Conservation (phyloP, 257 asterid genomes). For the Nicotiana undulata region DNA sequence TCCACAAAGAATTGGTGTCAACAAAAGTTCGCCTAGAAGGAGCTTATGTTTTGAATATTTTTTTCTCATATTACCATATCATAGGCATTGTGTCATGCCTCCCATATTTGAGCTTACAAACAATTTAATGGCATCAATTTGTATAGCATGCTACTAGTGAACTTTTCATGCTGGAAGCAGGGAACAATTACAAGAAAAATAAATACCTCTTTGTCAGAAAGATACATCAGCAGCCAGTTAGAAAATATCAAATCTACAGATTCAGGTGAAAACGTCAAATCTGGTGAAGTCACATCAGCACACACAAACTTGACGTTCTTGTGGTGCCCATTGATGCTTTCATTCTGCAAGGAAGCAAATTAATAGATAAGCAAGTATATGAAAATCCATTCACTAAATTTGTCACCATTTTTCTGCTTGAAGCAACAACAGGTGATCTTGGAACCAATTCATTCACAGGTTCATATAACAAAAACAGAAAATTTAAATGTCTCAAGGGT, state of each 20-base stretch:
- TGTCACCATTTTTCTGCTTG: neutral
- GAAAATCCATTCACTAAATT: neutral
- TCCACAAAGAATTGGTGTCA: neutral
- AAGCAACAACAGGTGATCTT: neutral
- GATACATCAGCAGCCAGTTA: constrained; percentile 95
- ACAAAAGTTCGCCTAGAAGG: neutral
- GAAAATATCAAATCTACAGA: constrained; percentile 81
- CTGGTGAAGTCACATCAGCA: constrained; percentile 84
- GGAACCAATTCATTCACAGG: neutral
- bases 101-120: neutral
- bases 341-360: constrained; percentile 44
- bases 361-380: neutral
- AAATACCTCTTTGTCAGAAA: constrained; percentile 76
- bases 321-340: constrained; percentile 52
- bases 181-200: neutral
- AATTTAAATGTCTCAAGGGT: neutral
- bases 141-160: neutral
- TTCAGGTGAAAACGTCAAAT: constrained; percentile 56
- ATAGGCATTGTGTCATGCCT: neutral
- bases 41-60: neutral
- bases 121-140: neutral
- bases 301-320: constrained; percentile 72
- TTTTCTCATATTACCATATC: neutral
- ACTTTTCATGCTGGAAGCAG: neutral
- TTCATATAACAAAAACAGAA: neutral